Conservation (phyloP, 495 filamentous ascomycete genomes). For the Penicillium coprophilum region DNA sequence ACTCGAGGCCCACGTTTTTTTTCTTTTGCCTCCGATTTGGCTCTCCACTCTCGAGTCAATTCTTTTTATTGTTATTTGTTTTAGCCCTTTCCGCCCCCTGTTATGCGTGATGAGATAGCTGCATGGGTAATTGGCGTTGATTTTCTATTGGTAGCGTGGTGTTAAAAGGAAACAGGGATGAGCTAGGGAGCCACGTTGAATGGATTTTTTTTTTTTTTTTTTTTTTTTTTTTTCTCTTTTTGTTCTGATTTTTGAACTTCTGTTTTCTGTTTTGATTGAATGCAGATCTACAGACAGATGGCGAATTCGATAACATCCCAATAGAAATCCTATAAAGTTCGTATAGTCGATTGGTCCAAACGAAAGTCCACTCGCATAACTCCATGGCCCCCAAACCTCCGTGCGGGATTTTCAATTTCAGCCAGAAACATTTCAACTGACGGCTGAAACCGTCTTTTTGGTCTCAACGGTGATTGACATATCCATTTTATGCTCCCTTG, state of each 20-base stretch:
- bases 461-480: not conserved
- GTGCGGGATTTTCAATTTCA: conserved; percentile 11
- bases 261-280: conserved; percentile 1
- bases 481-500: not conserved
- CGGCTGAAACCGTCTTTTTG: not conserved
- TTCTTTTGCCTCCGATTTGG: not conserved
- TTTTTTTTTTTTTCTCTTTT: not conserved
- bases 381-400: conserved; percentile 13
- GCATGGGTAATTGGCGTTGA: conserved; percentile 11
- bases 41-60: not conserved
- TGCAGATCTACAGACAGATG: conserved; percentile 6
- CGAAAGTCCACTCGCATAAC: not conserved
- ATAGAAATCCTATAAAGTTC: conserved; percentile 7
- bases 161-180: conserved; percentile 4
- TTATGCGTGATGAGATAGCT: conserved; percentile 15
- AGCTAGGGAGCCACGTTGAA: conserved; percentile 7
- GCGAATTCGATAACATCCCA: not conserved
- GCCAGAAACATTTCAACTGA: not conserved
- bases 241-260: not conserved
- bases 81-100: not conserved
- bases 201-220: not conserved
- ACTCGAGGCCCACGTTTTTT: conserved; percentile 5
- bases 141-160: conserved; percentile 11
- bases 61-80: conserved; percentile 10
- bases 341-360: not conserved